Conservation (phyloP, 495 filamentous ascomycete genomes). For the Aspergillus conjunctus region DNA sequence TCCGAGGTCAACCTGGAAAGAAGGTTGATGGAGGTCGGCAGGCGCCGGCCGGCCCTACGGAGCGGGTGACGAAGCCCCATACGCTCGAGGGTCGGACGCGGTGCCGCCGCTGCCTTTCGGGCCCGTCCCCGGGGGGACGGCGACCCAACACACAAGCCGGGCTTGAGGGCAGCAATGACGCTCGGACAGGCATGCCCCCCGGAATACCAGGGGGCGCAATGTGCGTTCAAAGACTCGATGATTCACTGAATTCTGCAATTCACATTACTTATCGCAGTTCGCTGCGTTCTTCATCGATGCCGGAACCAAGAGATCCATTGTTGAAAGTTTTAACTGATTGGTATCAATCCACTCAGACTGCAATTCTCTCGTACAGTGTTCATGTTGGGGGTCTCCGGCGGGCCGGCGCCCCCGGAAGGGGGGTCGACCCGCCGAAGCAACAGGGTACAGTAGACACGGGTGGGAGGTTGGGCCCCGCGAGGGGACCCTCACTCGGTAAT, state of each 20-base stretch:
- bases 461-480: conserved; percentile 31
- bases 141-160: conserved; percentile 16
- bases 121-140: conserved; percentile 14
- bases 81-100: conserved; percentile 14
- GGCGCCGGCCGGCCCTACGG: conserved; percentile 13
- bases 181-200: conserved; percentile 18
- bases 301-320: conserved; percentile 8
- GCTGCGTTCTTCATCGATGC: conserved; percentile 18
- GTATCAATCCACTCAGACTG: conserved; percentile 8
- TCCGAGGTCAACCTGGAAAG: conserved; percentile 16
- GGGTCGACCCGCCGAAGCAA: conserved; percentile 13
- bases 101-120: conserved; percentile 16
- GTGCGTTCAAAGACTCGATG: conserved; percentile 19
- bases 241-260: conserved; percentile 20
- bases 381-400: conserved; percentile 5
- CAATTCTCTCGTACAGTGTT: conserved; percentile 4
- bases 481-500: conserved; percentile 52
- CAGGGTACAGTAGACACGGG: conserved; percentile 20
- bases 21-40: conserved; percentile 10
- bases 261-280: conserved; percentile 19
- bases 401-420: background rate
- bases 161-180: conserved; percentile 18
- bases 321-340: conserved; percentile 9
- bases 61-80: conserved; percentile 15
- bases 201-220: conserved; percentile 17